These are phyloP conservation scores for Russula sp. DNA, from an alignment of 768 basidiomycete species.

Conservation along the genomic window DNA sequence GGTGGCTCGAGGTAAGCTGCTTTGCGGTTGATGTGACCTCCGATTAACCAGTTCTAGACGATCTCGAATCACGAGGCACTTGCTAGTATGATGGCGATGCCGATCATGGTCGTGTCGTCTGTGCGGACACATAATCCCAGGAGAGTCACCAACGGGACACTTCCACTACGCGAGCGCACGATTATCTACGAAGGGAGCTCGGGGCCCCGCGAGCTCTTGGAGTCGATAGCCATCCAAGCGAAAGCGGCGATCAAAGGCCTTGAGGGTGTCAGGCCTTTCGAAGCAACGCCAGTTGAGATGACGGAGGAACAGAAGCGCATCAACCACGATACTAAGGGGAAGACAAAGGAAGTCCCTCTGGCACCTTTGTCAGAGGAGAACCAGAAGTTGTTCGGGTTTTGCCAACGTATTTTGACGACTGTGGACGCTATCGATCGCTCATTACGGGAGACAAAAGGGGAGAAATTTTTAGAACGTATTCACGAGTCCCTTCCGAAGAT, in stretches of 20 bases:
- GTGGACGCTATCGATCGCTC: slow-evolving; percentile 84
- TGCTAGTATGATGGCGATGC: slow-evolving; percentile 96
- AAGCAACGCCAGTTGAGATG: slow-evolving; percentile 50
- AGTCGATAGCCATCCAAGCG: slow-evolving; percentile 88
- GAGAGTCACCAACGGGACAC: slow-evolving; percentile 40
- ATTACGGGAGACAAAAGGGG: slow-evolving; percentile 83
- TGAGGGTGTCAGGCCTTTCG: slow-evolving; percentile 54
- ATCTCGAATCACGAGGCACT: slow-evolving; percentile 91
- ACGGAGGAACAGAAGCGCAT: slow-evolving; percentile 89
- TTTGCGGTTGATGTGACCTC: neutral
- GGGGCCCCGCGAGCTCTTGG: slow-evolving; percentile 85
- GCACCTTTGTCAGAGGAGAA: slow-evolving; percentile 62
- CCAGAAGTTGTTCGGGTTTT: slow-evolving; percentile 71
- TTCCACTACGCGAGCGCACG: slow-evolving; percentile 67
- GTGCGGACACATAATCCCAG: slow-evolving; percentile 59
- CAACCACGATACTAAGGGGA: slow-evolving; percentile 61
- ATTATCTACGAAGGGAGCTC: slow-evolving; percentile 88
- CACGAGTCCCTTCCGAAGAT: slow-evolving; percentile 73
- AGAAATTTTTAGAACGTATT: slow-evolving; percentile 75
- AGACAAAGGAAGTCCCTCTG: slow-evolving; percentile 49
- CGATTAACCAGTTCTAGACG: slow-evolving; percentile 46
- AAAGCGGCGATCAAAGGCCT: slow-evolving; percentile 87
- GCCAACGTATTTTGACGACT: slow-evolving; percentile 77
- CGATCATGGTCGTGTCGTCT: slow-evolving; percentile 80
- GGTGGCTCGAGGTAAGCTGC: slow-evolving; percentile 78